phyloP scores from a whole-genome alignment of 768 basidiomycete genomes.

The Ephemerocybe angulata region DNA sequence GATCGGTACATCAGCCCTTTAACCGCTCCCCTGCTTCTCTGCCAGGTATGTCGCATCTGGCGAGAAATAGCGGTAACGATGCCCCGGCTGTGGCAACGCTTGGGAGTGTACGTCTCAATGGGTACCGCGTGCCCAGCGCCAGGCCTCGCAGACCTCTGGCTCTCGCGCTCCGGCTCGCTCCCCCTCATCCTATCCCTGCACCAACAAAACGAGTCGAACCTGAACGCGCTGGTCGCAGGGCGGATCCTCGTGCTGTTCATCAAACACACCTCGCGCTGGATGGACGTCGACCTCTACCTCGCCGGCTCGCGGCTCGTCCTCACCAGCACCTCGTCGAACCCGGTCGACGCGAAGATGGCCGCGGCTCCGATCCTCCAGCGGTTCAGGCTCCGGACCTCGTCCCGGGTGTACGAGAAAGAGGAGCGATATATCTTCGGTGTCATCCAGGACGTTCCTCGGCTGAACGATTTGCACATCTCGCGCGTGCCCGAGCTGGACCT shows the following conservation, averaged over 20 bases:
- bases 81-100: constrained; percentile 38
- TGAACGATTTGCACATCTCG: constrained; percentile 28
- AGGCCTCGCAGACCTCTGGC: constrained; percentile 27
- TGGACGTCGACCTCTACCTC: constrained; percentile 27
- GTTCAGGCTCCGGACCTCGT: constrained; percentile 27
- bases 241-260: constrained; percentile 30
- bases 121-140: constrained; percentile 28
- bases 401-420: constrained; percentile 25
- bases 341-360: constrained; percentile 14
- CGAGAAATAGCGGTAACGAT: constrained; percentile 33
- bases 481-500: constrained; percentile 28
- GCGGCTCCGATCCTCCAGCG: constrained; percentile 28
- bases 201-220: constrained; percentile 31
- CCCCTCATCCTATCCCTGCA: constrained; percentile 29
- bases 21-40: constrained; percentile 32
- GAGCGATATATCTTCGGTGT: constrained; percentile 29
- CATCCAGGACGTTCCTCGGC: constrained; percentile 26
- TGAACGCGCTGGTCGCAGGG: constrained; percentile 24
- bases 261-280: constrained; percentile 27
- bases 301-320: constrained; percentile 27
- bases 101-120: constrained; percentile 27
- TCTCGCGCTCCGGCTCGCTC: constrained; percentile 29
- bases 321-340: not conserved
- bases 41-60: constrained; percentile 43
- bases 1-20: constrained; percentile 11